Evolutionary conservation across 257 asterid genomes (phyloP).

Genomic region (Gentiana straminea): DNA sequence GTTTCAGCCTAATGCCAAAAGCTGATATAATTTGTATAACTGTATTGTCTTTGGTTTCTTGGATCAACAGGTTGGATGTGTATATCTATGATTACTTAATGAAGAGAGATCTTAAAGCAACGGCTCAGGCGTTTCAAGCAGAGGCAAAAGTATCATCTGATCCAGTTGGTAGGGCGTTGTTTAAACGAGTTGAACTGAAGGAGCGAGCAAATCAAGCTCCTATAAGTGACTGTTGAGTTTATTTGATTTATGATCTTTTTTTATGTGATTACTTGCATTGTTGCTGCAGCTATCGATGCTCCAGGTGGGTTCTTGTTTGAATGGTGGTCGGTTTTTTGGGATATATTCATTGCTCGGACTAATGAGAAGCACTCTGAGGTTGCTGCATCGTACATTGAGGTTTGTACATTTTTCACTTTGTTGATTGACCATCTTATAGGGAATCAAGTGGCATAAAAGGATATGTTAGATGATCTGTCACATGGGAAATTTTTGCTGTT

Average conservation of each 20-base stretch:
- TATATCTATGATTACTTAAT: slow-evolving; percentile 91
- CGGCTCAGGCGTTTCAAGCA: slow-evolving; percentile 96
- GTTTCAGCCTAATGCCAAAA: not conserved
- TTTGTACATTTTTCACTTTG: slow-evolving; percentile 12
- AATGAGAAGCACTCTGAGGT: slow-evolving; percentile 98
- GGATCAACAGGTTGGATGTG: slow-evolving; percentile 72
- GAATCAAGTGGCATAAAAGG: not conserved
- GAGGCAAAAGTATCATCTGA: slow-evolving; percentile 98
- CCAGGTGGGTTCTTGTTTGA: slow-evolving; percentile 99
- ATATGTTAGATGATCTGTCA: not conserved
- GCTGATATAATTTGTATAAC: not conserved
- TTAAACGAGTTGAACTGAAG: not conserved
- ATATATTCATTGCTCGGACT: slow-evolving; percentile 94
- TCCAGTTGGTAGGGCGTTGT: slow-evolving; percentile 69
- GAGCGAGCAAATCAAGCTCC: not conserved
- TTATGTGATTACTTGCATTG: slow-evolving; percentile 6
- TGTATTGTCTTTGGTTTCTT: slow-evolving; percentile 4
- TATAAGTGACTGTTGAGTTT: not conserved
- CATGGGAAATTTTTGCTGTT: too few species aligned
- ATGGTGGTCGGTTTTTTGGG: slow-evolving; percentile 99
- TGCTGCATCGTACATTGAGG: slow-evolving; percentile 99
- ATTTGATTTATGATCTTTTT: not conserved
- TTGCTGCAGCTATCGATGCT: slow-evolving; percentile 87
- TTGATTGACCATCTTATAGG: not conserved
- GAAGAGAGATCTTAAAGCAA: slow-evolving; percentile 89